A percentile compares a stretch with the other conserved stretches of the same genome.
These are phyloP conservation scores for Castanea crenata DNA, from an alignment of 306 rosid species.

Conservation along the genomic window DNA sequence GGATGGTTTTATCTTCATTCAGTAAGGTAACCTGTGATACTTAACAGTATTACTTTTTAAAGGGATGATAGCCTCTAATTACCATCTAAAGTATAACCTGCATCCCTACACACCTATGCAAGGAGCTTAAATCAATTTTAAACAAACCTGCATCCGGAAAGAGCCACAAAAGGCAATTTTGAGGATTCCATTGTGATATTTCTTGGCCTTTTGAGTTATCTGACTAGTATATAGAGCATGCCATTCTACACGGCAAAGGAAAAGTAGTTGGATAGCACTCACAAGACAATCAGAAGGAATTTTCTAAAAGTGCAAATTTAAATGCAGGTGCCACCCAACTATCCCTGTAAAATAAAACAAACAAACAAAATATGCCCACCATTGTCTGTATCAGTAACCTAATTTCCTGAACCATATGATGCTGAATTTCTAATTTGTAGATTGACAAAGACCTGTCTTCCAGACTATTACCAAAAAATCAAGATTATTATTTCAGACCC, in stretches of 20 bases:
- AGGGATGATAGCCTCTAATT: not conserved
- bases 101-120: not conserved
- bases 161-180: constrained; percentile 28
- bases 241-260: constrained; percentile 29
- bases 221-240: constrained; percentile 29
- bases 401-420: not conserved
- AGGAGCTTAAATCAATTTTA: not conserved
- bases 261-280: not conserved
- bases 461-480: not conserved
- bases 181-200: constrained; percentile 27
- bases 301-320: not conserved
- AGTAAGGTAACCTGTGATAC: constrained; percentile 32
- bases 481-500: not conserved
- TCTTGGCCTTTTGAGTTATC: constrained; percentile 36
- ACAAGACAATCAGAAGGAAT: not conserved
- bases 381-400: not conserved
- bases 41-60: not conserved
- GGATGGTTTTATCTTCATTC: constrained; percentile 24
- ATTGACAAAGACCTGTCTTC: not conserved
- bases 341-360: not conserved
- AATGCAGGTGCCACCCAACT: not conserved
- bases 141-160: constrained; percentile 19
- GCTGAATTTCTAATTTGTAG: not conserved
- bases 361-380: not conserved
- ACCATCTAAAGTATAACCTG: not conserved